Percentiles rank a stretch among this genome's conserved stretches.
These are phyloP conservation scores for Saxispiralis lemnorum DNA, from an alignment of 495 filamentous ascomycete species.

Conservation along the genomic window DNA sequence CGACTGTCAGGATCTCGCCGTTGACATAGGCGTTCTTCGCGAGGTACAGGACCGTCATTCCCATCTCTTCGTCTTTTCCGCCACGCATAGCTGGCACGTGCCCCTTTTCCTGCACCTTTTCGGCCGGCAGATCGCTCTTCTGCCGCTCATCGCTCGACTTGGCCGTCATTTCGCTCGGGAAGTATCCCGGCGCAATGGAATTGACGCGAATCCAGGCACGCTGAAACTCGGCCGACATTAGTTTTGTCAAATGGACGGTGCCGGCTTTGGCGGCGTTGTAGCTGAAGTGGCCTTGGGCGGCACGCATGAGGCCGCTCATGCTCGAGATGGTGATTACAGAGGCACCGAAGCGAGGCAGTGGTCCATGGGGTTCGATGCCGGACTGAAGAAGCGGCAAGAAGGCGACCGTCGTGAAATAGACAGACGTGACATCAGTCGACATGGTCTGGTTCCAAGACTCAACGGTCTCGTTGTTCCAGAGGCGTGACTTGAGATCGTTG, in stretches of 20 bases:
- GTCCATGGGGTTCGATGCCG: constrained; percentile 19
- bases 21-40: constrained; percentile 42
- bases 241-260: constrained; percentile 26
- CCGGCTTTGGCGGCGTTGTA: constrained; percentile 30
- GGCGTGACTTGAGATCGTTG: constrained; percentile 20
- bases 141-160: constrained; percentile 33
- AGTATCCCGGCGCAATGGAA: constrained; percentile 36
- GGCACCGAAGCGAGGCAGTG: constrained; percentile 19
- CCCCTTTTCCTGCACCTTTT: constrained; percentile 30
- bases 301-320: constrained; percentile 27
- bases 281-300: constrained; percentile 28
- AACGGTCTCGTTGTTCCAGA: constrained; percentile 27
- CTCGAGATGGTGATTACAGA: constrained; percentile 29
- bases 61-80: constrained; percentile 33
- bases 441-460: constrained; percentile 26
- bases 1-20: constrained; percentile 41
- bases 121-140: constrained; percentile 34
- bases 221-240: constrained; percentile 33
- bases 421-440: constrained; percentile 25
- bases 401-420: constrained; percentile 30
- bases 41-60: constrained; percentile 29
- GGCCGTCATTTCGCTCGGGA: constrained; percentile 47
- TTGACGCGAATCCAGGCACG: constrained; percentile 29
- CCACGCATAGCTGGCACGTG: constrained; percentile 29
- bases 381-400: constrained; percentile 28